Base-by-base conservation (phyloP, 495 filamentous ascomycete genomes). In the Neurospora sp. region DNA sequence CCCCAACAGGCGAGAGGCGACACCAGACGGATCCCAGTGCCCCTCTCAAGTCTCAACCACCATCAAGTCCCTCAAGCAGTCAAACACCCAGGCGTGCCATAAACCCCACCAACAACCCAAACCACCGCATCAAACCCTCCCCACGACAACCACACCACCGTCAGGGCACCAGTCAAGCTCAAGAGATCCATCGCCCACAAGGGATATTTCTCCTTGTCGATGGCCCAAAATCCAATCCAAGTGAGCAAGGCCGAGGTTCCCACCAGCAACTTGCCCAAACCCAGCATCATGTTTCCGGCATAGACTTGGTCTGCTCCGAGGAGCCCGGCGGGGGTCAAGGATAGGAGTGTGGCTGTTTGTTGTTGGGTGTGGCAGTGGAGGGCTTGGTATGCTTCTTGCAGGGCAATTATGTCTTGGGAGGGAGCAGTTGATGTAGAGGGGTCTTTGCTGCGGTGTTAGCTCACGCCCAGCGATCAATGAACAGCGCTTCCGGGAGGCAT, bases 31-130 rank as follows among this genome's bases (percentile, higher is more conserved):
- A n/a, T 46, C 42, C 42, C 18, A 46, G 18, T 46, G 7, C 42
- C n/a, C 42, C 42, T 46, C 42, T 14, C 18, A 20, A 9, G 6
- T 46, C 7, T 2, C 27, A 40, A 27, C n/a, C n/a, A 46, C 40
- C 70, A 69, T 23, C 70, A 12, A 48, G 4, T 27, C 38, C 46
- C 38, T 71, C 23, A 23, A 66, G 62, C 38, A 54, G 0, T 4
- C 3, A 12, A 72, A 5, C 12, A 54, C 38, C 11, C 69, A 6
- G 27, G 41, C 6, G 9, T 39, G 16, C 20, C 66, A 71, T 76
- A 71, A 71, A 75, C 69, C 73, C 74, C 10, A 12, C 39, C 88
- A n/a, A 85, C 78, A 48, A 82, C 59, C 35, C 54, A 62, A 3
- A 35, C 0, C 54, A 18, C 2, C 6, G 12, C 5, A 18, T 62